Percentiles rank a stretch among this genome's conserved stretches.
Evolutionary conservation across 2,329 filamentous ascomycete species (phyloP).

Genomic region (Xylariaceae sp.): DNA sequence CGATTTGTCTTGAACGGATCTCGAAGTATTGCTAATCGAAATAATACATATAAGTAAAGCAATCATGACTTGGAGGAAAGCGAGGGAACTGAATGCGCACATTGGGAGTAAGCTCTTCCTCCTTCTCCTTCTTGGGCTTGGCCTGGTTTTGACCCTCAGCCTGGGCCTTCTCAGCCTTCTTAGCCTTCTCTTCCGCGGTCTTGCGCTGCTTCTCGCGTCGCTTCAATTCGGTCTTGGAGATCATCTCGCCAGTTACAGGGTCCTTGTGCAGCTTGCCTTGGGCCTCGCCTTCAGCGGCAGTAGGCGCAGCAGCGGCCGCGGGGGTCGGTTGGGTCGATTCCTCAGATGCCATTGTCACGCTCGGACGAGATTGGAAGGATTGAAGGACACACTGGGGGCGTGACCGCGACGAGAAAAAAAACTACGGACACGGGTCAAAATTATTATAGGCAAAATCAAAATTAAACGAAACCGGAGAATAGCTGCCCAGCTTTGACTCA

Average conservation of each 20-base stretch:
- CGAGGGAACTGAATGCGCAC: slow-evolving; percentile 36
- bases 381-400: too few relatives aligned
- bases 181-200: slow-evolving; percentile 81
- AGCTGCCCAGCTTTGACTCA: too few relatives aligned
- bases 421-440: too few relatives aligned
- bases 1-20: slow-evolving; percentile 80
- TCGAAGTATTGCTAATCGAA: slow-evolving; percentile 70
- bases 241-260: slow-evolving; percentile 84
- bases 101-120: slow-evolving; percentile 76
- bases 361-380: too few relatives aligned
- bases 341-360: slow-evolving; percentile 10
- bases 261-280: slow-evolving; percentile 78
- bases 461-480: too few relatives aligned
- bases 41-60: neutral
- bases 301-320: too few relatives aligned
- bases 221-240: slow-evolving; percentile 88
- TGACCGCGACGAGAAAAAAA: too few relatives aligned
- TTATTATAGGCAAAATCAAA: too few relatives aligned
- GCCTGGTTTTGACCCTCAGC: slow-evolving; percentile 45
- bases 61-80: too few relatives aligned
- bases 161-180: slow-evolving; percentile 65
- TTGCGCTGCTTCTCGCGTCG: slow-evolving; percentile 89
- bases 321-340: slow-evolving; percentile 6
- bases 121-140: slow-evolving; percentile 57
- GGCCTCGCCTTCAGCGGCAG: slow-evolving; percentile 37